Percentiles rank a stretch among this genome's conserved stretches.
phyloP scores from a whole-genome alignment of 805 yeast genomes.

The Lachancea nothofagi region DNA sequence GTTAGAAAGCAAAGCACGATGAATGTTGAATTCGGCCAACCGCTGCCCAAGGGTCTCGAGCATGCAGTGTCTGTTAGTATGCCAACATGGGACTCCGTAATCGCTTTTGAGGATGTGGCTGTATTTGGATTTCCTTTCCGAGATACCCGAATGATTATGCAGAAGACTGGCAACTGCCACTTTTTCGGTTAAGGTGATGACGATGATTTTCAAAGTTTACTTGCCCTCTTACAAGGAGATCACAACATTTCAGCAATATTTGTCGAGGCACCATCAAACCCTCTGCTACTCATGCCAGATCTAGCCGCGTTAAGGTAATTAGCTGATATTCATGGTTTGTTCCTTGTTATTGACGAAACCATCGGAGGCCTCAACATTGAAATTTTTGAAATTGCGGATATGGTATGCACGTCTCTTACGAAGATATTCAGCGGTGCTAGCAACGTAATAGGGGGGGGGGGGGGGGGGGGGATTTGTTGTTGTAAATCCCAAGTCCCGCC shows the following conservation, averaged over 20 bases:
- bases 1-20: no score
- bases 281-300: constrained; percentile 76
- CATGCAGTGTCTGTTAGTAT: constrained; percentile 91
- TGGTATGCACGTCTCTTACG: constrained; percentile 80
- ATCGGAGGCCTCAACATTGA: constrained; percentile 70
- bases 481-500: constrained; percentile 58
- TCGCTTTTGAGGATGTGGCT: no score
- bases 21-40: constrained; percentile 17
- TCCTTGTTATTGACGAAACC: constrained; percentile 82
- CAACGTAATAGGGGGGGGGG: no score
- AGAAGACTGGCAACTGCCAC: constrained; percentile 75
- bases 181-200: constrained; percentile 82
- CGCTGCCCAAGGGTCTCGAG: constrained; percentile 15
- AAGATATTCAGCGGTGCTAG: constrained; percentile 93
- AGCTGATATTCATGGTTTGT: constrained; percentile 59
- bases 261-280: constrained; percentile 91
- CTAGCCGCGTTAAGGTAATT: constrained; percentile 52
- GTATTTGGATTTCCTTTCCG: constrained; percentile 93
- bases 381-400: constrained; percentile 76
- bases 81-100: constrained; percentile 96
- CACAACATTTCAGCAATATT: constrained; percentile 54
- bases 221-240: constrained; percentile 48
- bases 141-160: constrained; percentile 75
- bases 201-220: constrained; percentile 56
- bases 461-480: constrained; percentile 92